phyloP scores from a whole-genome alignment of 208 protist species.

The Naegleria gruberi region DNA sequence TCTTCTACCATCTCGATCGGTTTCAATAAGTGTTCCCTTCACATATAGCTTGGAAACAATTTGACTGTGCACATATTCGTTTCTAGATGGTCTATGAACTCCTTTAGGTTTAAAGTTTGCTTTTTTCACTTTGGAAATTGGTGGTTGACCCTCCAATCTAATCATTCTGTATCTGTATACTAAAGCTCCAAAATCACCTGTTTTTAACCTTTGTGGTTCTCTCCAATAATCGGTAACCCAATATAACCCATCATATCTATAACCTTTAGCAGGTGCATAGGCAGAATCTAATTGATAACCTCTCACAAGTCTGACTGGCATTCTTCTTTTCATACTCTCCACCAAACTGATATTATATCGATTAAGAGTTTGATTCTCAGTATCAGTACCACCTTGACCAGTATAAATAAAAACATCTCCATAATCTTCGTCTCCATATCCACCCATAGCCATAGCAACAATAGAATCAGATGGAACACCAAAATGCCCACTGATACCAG shows the following conservation, averaged over 20 bases:
- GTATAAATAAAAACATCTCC: slow-evolving; percentile 7
- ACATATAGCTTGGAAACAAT: no score
- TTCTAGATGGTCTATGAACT: background rate
- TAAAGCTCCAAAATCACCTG: background rate
- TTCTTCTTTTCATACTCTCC: background rate
- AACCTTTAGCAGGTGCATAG: background rate
- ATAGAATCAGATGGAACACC: background rate
- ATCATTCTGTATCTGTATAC: background rate
- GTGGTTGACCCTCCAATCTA: background rate
- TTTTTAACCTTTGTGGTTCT: background rate
- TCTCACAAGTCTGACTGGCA: background rate
- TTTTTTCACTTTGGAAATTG: background rate
- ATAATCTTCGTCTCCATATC: background rate
- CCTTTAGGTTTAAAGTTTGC: background rate
- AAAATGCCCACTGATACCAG: background rate
- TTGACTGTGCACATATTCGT: background rate
- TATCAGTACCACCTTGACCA: background rate
- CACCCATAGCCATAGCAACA: background rate
- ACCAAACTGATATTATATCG: background rate
- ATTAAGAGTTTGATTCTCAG: background rate
- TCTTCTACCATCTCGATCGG: background rate
- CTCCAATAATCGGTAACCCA: slow-evolving; percentile 16
- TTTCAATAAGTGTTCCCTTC: background rate
- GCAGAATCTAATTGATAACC: background rate
- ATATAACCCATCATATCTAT: slow-evolving; percentile 18